A percentile compares a stretch with the other conserved stretches of the same genome.
Evolutionary conservation across 2,329 filamentous ascomycete species (phyloP).

Genomic region (Xylaria arbuscula): DNA sequence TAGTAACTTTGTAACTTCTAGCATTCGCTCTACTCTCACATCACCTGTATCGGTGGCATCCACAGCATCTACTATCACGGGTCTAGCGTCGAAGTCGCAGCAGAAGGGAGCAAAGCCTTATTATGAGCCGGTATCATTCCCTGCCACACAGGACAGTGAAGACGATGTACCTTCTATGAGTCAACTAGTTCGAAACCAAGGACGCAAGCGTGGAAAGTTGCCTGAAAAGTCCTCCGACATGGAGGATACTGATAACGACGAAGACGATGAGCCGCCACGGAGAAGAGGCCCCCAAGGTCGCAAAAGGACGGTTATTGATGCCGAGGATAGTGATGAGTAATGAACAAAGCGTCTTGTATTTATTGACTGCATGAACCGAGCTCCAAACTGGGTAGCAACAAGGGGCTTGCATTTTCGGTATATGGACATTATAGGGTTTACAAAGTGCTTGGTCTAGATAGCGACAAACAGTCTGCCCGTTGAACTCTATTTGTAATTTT

Average conservation of each 20-base stretch:
- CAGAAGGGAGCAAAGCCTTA: constrained; percentile 36
- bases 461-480: constrained; percentile 9
- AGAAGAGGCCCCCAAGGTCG: constrained; percentile 19
- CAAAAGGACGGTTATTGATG: constrained; percentile 33
- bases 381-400: background rate
- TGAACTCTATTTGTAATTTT: background rate
- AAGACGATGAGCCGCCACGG: constrained; percentile 17
- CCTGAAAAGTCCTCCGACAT: constrained; percentile 8
- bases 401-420: background rate
- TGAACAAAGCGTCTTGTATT: constrained; percentile 19
- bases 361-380: constrained; percentile 19
- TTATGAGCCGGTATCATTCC: constrained; percentile 42
- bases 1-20: constrained; percentile 45
- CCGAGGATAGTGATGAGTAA: constrained; percentile 38
- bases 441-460: background rate
- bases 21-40: constrained; percentile 42
- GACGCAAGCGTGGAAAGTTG: constrained; percentile 8
- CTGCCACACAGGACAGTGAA: constrained; percentile 42
- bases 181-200: constrained; percentile 42
- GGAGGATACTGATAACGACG: constrained; percentile 21
- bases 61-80: constrained; percentile 35
- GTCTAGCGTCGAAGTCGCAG: constrained; percentile 19
- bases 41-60: constrained; percentile 43
- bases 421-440: background rate
- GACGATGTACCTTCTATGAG: constrained; percentile 49